A percentile compares a stretch with the other conserved stretches of the same genome.
Evolutionary conservation across 225 moss, liverwort and hornwort genomes (phyloP).

Genomic region (Physcomitrium patens): DNA sequence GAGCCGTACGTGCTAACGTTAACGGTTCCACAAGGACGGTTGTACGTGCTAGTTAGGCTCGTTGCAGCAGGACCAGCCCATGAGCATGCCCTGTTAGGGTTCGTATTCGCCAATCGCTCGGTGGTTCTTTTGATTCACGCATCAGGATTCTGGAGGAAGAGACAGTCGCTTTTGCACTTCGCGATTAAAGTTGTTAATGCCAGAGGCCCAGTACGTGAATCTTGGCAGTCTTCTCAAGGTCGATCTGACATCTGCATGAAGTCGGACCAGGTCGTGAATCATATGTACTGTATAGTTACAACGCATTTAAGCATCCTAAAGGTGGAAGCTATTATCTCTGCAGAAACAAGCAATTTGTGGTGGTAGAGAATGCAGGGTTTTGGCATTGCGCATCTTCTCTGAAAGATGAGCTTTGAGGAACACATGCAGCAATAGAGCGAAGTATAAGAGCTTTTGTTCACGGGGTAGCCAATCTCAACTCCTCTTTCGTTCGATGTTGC

Average conservation of each 20-base stretch:
- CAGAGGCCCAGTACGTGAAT: not conserved
- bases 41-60: constrained; percentile 31
- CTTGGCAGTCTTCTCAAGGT: too few relatives aligned
- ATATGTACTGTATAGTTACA: too few relatives aligned
- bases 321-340: not conserved
- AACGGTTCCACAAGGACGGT: constrained; percentile 35
- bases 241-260: not conserved
- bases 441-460: constrained; percentile 76
- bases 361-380: constrained; percentile 72
- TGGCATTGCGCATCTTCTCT: constrained; percentile 75
- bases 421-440: constrained; percentile 63
- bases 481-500: not conserved
- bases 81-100: constrained; percentile 32
- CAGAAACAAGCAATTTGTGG: constrained; percentile 67
- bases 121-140: not conserved
- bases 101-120: constrained; percentile 8
- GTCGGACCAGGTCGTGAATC: not conserved
- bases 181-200: too few relatives aligned
- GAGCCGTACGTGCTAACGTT: constrained; percentile 32
- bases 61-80: constrained; percentile 16
- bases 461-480: constrained; percentile 42
- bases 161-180: too few relatives aligned
- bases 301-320: too few relatives aligned
- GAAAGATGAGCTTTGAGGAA: constrained; percentile 51
- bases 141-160: constrained; percentile 5